A percentile compares a stretch with the other conserved stretches of the same genome.
Evolutionary conservation across 768 basidiomycete species (phyloP).

Genomic region (Astraeus odoratus): DNA sequence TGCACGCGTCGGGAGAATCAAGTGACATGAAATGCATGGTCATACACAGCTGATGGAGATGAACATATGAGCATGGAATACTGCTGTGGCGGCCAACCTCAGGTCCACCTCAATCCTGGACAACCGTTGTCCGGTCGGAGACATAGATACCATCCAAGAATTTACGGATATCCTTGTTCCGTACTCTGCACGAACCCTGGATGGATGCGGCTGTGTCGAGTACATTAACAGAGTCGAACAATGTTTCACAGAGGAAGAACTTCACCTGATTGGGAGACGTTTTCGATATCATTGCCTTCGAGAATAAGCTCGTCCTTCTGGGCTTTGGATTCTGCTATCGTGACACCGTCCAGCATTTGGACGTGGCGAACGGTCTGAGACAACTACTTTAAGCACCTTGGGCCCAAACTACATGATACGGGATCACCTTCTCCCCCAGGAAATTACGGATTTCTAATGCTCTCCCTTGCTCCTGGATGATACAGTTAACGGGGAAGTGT

Average conservation of each 20-base stretch:
- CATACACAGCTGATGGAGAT: slow-evolving; percentile 21
- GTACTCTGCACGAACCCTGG: slow-evolving; percentile 92
- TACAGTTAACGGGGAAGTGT: slow-evolving; percentile 99
- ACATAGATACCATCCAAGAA: slow-evolving; percentile 95
- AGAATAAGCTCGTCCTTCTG: slow-evolving; percentile 95
- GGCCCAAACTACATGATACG: not conserved
- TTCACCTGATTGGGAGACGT: slow-evolving; percentile 91
- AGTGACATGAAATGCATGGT: slow-evolving; percentile 17
- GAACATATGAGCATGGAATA: slow-evolving; percentile 16
- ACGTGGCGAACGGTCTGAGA: slow-evolving; percentile 84
- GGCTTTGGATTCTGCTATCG: slow-evolving; percentile 74
- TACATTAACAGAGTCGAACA: slow-evolving; percentile 5
- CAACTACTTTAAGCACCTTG: not conserved
- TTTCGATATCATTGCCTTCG: slow-evolving; percentile 93
- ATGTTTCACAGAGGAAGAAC: not conserved
- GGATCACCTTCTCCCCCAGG: slow-evolving; percentile 82
- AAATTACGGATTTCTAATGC: slow-evolving; percentile 91
- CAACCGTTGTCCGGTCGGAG: slow-evolving; percentile 64
- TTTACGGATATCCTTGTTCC: slow-evolving; percentile 99
- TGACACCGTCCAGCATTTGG: slow-evolving; percentile 85
- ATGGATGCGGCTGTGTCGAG: slow-evolving; percentile 75
- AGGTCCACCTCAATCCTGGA: slow-evolving; percentile 33
- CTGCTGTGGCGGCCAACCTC: slow-evolving; percentile 8
- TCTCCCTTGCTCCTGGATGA: slow-evolving; percentile 71
- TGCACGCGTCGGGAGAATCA: slow-evolving; percentile 3